A percentile compares a stretch with the other conserved stretches of the same genome.
Evolutionary conservation across 116 monocot genomes (phyloP).

Genomic region (Zostera marina): DNA sequence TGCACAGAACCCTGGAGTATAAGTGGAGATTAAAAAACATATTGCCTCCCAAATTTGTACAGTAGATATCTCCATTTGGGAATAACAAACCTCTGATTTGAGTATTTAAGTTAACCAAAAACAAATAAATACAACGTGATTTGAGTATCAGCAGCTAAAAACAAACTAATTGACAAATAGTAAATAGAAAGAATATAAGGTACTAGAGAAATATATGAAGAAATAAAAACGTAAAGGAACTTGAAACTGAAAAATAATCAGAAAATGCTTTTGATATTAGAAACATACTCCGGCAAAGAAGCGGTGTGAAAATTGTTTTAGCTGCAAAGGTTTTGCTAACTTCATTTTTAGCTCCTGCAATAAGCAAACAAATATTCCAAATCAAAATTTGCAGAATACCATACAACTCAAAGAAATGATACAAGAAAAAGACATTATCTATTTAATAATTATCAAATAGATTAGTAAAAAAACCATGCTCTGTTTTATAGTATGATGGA

Average conservation of each 20-base stretch:
- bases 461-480: too few species aligned
- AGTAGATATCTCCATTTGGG: too few species aligned
- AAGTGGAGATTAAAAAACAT: too few species aligned
- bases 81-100: too few species aligned
- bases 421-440: background rate
- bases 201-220: background rate
- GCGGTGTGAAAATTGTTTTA: slow-evolving; percentile 65
- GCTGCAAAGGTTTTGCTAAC: slow-evolving; percentile 48
- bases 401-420: background rate
- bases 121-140: too few species aligned
- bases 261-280: background rate
- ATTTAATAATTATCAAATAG: too few species aligned
- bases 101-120: too few species aligned
- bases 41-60: too few species aligned
- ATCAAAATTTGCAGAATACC: background rate
- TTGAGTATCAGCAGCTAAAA: too few species aligned
- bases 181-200: background rate
- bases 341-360: slow-evolving; percentile 52
- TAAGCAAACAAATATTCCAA: background rate
- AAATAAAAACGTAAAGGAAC: background rate
- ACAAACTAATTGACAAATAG: too few species aligned
- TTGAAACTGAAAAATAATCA: background rate
- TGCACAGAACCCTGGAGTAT: too few species aligned
- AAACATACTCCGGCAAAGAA: slow-evolving; percentile 78
- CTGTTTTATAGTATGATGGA: too few species aligned